phyloP scores from a whole-genome alignment of 768 basidiomycete genomes.

The Suillus decipiens region DNA sequence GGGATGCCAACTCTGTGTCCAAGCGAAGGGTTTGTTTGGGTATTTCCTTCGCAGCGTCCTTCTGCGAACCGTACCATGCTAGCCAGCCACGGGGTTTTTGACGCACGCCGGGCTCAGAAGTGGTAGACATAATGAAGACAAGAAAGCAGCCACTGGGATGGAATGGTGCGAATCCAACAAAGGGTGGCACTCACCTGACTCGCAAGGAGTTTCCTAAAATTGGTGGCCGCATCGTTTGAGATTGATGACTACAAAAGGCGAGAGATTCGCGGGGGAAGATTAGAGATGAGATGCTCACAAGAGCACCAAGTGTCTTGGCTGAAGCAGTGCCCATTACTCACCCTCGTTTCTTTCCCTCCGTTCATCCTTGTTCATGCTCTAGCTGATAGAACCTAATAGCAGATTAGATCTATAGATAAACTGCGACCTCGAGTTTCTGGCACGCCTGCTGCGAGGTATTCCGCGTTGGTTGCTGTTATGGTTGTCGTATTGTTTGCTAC shows the following conservation, averaged over 20 bases:
- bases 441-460: not conserved
- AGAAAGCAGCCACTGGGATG: conserved; percentile 14
- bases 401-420: not conserved
- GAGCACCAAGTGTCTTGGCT: conserved; percentile 24
- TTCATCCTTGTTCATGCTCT: conserved; percentile 23
- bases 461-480: not conserved
- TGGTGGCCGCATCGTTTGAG: conserved; percentile 34
- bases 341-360: conserved; percentile 28
- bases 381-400: not conserved
- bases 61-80: conserved; percentile 28
- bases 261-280: conserved; percentile 17
- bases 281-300: conserved; percentile 12
- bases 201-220: conserved; percentile 21
- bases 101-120: conserved; percentile 13
- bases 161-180: conserved; percentile 18
- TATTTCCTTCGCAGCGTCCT: conserved; percentile 22
- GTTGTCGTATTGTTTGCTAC: conserved; percentile 1
- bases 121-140: conserved; percentile 16
- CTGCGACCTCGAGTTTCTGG: not conserved
- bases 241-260: conserved; percentile 27
- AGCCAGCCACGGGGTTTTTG: conserved; percentile 31
- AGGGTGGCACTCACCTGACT: conserved; percentile 32
- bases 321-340: conserved; percentile 27
- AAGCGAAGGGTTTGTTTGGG: conserved; percentile 3
- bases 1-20: conserved; percentile 22